These are phyloP conservation scores for Taphrina flavorubra DNA, from an alignment of 1,139 yeast genomes.

Conservation along the genomic window DNA sequence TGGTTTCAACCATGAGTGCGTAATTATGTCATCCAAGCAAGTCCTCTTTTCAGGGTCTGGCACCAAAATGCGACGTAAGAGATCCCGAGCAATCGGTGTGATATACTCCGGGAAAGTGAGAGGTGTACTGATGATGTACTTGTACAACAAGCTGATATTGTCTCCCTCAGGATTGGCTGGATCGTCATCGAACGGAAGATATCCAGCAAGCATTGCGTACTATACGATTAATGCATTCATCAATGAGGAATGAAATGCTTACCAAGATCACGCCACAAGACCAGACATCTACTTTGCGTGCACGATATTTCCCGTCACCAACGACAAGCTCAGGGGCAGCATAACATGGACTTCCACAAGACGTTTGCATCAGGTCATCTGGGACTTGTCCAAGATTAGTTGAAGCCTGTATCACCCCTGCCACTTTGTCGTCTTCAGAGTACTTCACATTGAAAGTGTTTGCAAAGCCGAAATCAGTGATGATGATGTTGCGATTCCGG, in stretches of 20 bases:
- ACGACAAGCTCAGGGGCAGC: conserved; percentile 97
- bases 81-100: conserved; percentile 88
- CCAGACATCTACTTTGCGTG: conserved; percentile 96
- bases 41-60: conserved; percentile 85
- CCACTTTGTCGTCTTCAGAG: conserved; percentile 41
- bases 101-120: conserved; percentile 94
- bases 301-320: conserved; percentile 84
- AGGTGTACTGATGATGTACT: conserved; percentile 88
- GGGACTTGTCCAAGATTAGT: conserved; percentile 10
- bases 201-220: conserved; percentile 97
- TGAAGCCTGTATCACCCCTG: not conserved
- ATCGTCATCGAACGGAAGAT: conserved; percentile 96
- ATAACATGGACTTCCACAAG: conserved; percentile 97
- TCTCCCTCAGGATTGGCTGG: conserved; percentile 96
- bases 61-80: conserved; percentile 80
- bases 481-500: conserved; percentile 77
- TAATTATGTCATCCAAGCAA: conserved; percentile 68
- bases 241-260: not conserved
- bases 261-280: conserved; percentile 85
- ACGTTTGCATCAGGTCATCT: conserved; percentile 83
- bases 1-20: conserved; percentile 85
- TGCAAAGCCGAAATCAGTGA: conserved; percentile 89
- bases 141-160: conserved; percentile 86
- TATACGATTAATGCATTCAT: not conserved
- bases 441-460: conserved; percentile 74